phyloP scores from a whole-genome alignment of 148 eudicot species.

The Rhododendron griersonianum region DNA sequence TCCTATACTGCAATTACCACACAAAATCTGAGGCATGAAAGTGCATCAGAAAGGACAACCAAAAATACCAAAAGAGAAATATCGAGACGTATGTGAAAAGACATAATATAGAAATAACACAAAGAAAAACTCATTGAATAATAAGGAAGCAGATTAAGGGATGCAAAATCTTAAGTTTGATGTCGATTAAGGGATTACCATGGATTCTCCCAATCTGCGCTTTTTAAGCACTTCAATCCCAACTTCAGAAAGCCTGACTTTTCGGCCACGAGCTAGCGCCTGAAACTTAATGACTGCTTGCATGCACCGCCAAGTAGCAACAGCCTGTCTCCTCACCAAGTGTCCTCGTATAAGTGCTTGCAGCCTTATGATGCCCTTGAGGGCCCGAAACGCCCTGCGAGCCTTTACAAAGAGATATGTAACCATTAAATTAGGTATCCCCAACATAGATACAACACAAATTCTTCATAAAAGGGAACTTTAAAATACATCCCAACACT shows the following conservation, averaged over 20 bases:
- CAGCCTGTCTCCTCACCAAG: conserved; percentile 68
- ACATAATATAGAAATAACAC: not conserved
- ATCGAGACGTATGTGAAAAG: not conserved
- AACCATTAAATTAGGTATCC: not conserved
- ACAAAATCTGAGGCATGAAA: not conserved
- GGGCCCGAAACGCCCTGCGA: conserved; percentile 51
- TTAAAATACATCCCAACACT: not conserved
- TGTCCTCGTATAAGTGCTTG: conserved; percentile 74
- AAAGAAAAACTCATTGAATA: not conserved
- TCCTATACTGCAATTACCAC: not conserved
- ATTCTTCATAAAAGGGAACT: not conserved
- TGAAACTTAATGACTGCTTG: conserved; percentile 49
- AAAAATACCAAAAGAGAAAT: not conserved
- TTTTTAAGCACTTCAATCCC: conserved; percentile 26
- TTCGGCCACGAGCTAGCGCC: conserved; percentile 48
- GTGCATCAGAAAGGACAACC: not conserved
- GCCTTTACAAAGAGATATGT: conserved; percentile 31
- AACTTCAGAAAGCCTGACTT: conserved; percentile 37
- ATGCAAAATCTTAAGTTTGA: not conserved
- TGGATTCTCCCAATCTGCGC: conserved; percentile 15
- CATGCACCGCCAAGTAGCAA: conserved; percentile 56
- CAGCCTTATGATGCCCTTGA: conserved; percentile 62
- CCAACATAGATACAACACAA: not conserved
- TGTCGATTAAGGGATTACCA: conserved; percentile 19
- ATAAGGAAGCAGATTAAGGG: not conserved